Base-by-base conservation (phyloP, 257 asterid species). In the Rhazya stricta region DNA sequence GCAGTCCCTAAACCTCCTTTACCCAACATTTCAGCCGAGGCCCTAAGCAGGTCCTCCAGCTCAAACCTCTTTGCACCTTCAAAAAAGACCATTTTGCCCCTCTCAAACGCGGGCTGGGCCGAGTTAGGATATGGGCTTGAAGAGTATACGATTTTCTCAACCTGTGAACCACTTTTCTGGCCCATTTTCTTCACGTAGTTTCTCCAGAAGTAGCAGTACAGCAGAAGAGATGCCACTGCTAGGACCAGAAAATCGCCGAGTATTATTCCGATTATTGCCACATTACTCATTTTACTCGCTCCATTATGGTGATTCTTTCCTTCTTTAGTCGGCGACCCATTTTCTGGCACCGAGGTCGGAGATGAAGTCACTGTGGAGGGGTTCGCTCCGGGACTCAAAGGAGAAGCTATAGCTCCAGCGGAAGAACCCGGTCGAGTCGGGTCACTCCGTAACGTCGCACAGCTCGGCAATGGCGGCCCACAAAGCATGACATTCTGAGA, bases 1-100 rank as follows among this genome's bases (percentile, higher is more conserved):
- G 98, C 92, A 10, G 97, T 91, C 62, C 98, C 98, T 5, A 91
- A 80, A 4, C 95, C 97, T 0, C 98, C 98, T 81, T 87, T 91
- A 3, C 98, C 98, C 76, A 93, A 78, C 98, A 93, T 93, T 63
- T 93, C 98, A 67, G 98, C 97, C 9, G 98, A 91, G 12, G 98
- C 98, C 84, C 93, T 83, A 61, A 93, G 84, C 84, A 93, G 66
- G 77, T 93, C 97, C 84, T 93, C 98, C 72, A 93, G 86, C 85
- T 93, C 97, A 61, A 93, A 93, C 87, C 84, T 85, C 86, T 88
- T 89, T 16, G 85, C 91, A 32, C 90, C 94, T 46, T 91, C 96
- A 2, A 91, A 86, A 65, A 94, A 94, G 32, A 94, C 90, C 83
- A 91, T 91, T 30, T 75, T 86, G 3, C 98, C 96, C 81, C 96